Conservation (phyloP, 352 stramenopile genomes). For the Phytophthora hibernalis region DNA sequence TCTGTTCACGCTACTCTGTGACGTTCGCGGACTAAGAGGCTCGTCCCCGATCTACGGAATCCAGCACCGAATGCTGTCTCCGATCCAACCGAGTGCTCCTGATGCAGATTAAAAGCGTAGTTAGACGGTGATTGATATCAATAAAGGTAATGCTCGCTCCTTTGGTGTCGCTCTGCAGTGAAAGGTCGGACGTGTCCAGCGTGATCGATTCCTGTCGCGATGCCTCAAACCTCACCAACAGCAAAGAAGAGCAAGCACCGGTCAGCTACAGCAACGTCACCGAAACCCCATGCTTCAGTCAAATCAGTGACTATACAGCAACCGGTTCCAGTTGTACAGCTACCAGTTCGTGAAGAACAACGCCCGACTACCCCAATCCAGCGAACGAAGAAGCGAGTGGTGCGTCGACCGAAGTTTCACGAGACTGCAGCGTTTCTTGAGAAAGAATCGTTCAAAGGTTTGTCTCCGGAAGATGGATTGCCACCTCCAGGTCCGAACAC, state of each 20-base stretch:
- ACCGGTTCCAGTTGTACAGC: neutral
- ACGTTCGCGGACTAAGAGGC: slow-evolving; percentile 52
- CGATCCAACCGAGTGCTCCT: slow-evolving; percentile 22
- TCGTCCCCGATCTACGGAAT: slow-evolving; percentile 52
- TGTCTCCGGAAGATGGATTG: slow-evolving; percentile 17
- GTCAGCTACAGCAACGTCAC: neutral
- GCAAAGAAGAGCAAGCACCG: slow-evolving; percentile 12
- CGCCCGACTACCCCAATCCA: slow-evolving; percentile 3
- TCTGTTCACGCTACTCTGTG: slow-evolving; percentile 67
- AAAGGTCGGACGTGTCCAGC: slow-evolving; percentile 28
- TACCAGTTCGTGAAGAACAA: neutral
- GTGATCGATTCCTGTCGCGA: slow-evolving; percentile 5
- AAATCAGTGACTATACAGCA: slow-evolving; percentile 4
- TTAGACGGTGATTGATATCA: slow-evolving; percentile 2
- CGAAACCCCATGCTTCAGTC: neutral
- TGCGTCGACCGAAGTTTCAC: slow-evolving; percentile 52
- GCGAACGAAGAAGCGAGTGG: slow-evolving; percentile 42
- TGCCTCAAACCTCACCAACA: slow-evolving; percentile 13
- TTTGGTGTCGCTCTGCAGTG: slow-evolving; percentile 22
- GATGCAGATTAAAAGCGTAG: slow-evolving; percentile 6
- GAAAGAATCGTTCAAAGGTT: slow-evolving; percentile 44
- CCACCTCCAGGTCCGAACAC: neutral
- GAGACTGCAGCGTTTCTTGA: slow-evolving; percentile 50
- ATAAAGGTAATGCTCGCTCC: slow-evolving; percentile 8
- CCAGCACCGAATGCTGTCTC: slow-evolving; percentile 35